Evolutionary conservation across 129 eudicot genomes (phyloP).

Genomic region (Centaurea solstitialis): DNA sequence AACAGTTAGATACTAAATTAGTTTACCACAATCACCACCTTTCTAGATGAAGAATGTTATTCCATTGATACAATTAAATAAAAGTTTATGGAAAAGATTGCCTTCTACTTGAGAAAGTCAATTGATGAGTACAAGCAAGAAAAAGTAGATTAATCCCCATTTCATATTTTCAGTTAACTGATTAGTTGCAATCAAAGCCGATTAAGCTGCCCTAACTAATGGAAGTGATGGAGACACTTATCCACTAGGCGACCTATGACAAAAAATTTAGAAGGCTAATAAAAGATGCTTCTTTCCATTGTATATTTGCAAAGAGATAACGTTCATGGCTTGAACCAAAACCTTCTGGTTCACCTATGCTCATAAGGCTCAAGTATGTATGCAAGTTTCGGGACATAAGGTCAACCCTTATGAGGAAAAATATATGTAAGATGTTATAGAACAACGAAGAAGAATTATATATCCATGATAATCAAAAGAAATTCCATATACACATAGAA

Average conservation of each 20-base stretch:
- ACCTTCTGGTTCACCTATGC: too few species aligned
- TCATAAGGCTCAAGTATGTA: too few species aligned
- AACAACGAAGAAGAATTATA: too few species aligned
- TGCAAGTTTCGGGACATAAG: too few species aligned
- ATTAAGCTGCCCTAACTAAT: background rate
- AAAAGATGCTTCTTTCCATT: background rate
- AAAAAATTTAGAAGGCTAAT: background rate
- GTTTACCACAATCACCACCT: background rate
- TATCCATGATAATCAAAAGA: background rate
- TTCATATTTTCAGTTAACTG: background rate
- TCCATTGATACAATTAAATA: too few species aligned
- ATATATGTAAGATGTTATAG: too few species aligned
- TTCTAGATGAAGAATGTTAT: background rate
- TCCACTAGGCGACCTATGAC: background rate
- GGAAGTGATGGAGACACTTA: background rate
- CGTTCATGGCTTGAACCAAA: background rate
- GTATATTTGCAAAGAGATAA: background rate
- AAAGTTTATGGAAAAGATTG: too few species aligned
- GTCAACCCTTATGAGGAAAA: too few species aligned
- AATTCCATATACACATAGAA: background rate
- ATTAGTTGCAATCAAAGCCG: background rate
- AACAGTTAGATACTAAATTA: background rate
- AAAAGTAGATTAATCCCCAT: too few species aligned
- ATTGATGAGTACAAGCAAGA: too few species aligned
- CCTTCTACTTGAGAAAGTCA: too few species aligned